Evolutionary conservation across 352 stramenopile genomes (phyloP).

Genomic region (Phytophthora palmivora): DNA sequence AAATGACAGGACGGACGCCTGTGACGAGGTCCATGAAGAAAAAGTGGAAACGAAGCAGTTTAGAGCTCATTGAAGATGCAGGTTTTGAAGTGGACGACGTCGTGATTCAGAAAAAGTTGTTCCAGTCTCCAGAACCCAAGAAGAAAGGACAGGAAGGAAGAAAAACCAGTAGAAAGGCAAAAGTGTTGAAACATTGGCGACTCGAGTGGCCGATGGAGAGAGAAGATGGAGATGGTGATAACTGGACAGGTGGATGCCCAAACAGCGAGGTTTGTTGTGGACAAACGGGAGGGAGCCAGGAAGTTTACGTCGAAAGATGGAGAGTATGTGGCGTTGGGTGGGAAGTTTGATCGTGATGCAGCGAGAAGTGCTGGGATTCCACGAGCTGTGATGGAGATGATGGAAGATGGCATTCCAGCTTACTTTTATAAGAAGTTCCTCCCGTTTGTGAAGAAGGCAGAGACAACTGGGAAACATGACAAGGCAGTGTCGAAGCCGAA

Average conservation of each 20-base stretch:
- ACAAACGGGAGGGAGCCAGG: slow-evolving; percentile 42
- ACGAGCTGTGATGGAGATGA: slow-evolving; percentile 47
- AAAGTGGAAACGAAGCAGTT: slow-evolving; percentile 29
- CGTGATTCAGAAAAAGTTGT: slow-evolving; percentile 49
- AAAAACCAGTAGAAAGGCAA: slow-evolving; percentile 18
- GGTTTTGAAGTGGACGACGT: slow-evolving; percentile 28
- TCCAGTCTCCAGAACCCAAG: slow-evolving; percentile 22
- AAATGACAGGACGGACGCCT: slow-evolving; percentile 25
- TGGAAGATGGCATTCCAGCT: slow-evolving; percentile 62
- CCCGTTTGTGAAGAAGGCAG: slow-evolving; percentile 27
- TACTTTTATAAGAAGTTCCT: slow-evolving; percentile 47
- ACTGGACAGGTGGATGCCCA: slow-evolving; percentile 40
- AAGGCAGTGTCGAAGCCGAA: slow-evolving; percentile 13
- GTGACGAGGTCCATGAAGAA: slow-evolving; percentile 39
- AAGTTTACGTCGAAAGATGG: slow-evolving; percentile 54
- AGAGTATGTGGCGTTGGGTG: slow-evolving; percentile 52
- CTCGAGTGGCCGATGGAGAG: slow-evolving; percentile 43
- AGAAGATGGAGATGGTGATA: slow-evolving; percentile 44
- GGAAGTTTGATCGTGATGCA: slow-evolving; percentile 46
- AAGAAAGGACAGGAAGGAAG: slow-evolving; percentile 11
- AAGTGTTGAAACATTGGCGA: slow-evolving; percentile 35
- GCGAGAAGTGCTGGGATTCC: slow-evolving; percentile 46
- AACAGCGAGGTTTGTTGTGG: slow-evolving; percentile 41
- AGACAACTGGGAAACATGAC: neutral
- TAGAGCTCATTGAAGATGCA: slow-evolving; percentile 25